phyloP scores from a whole-genome alignment of 2,329 filamentous ascomycete genomes.

The Cladobotryum mycophilum region DNA sequence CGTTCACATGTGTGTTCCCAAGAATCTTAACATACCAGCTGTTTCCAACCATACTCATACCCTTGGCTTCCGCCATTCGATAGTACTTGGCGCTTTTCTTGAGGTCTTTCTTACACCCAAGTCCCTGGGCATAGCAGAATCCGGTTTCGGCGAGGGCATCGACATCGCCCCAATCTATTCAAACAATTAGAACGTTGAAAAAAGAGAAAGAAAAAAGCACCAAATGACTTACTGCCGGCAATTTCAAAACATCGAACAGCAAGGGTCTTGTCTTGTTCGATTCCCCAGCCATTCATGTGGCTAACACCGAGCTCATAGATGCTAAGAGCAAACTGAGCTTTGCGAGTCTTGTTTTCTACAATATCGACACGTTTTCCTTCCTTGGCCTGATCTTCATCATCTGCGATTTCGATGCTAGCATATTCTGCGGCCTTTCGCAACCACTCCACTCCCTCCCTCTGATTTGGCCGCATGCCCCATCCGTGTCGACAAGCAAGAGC shows the following conservation, averaged over 20 bases:
- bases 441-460: conserved; percentile 85
- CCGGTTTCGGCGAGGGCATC: conserved; percentile 92
- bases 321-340: conserved; percentile 88
- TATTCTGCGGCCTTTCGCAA: conserved; percentile 83
- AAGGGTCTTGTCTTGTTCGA: conserved; percentile 81
- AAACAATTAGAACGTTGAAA: conserved; percentile 17
- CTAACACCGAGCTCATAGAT: conserved; percentile 96
- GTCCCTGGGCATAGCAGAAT: conserved; percentile 90
- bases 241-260: conserved; percentile 94
- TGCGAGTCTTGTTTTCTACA: conserved; percentile 70
- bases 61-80: conserved; percentile 81
- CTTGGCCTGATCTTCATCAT: conserved; percentile 64
- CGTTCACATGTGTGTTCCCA: not conserved
- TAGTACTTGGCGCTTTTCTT: conserved; percentile 92
- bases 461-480: conserved; percentile 95
- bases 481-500: conserved; percentile 92
- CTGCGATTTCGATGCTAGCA: conserved; percentile 74
- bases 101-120: conserved; percentile 92
- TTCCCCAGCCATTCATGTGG: conserved; percentile 98
- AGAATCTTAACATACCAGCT: conserved; percentile 67
- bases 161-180: conserved; percentile 78
- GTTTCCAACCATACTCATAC: conserved; percentile 96
- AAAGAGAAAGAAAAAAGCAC: not conserved
- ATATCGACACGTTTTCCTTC: conserved; percentile 58
- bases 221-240: conserved; percentile 61